Evolutionary conservation across 768 basidiomycete species (phyloP).

Genomic region (Leccinum imitatum): DNA sequence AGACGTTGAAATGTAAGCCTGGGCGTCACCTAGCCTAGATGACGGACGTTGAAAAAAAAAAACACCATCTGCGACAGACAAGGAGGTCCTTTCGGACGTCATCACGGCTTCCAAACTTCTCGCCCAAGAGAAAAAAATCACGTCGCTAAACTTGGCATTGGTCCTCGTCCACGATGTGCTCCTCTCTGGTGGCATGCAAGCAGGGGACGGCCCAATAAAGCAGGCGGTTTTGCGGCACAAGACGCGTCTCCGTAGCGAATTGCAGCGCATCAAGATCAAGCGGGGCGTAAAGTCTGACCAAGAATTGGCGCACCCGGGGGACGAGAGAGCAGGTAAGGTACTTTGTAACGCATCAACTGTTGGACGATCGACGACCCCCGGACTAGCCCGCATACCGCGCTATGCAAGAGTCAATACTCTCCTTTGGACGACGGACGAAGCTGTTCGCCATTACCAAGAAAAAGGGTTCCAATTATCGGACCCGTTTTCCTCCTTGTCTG

Average conservation of each 20-base stretch:
- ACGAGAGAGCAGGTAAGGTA: constrained; percentile 61
- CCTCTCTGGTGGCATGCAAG: constrained; percentile 81
- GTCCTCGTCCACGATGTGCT: constrained; percentile 92
- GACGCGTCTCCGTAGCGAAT: constrained; percentile 82
- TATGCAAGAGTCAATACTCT: constrained; percentile 83
- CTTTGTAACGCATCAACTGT: not conserved
- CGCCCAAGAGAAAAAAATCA: constrained; percentile 72
- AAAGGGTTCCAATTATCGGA: constrained; percentile 55
- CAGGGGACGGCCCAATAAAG: constrained; percentile 87
- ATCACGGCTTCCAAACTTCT: constrained; percentile 67
- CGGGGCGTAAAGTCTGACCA: constrained; percentile 62
- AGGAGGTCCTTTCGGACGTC: constrained; percentile 67
- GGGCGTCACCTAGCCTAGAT: not conserved
- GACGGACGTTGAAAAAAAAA: constrained; percentile 7
- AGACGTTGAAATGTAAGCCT: constrained; percentile 89
- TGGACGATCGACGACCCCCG: constrained; percentile 3
- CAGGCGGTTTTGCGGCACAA: constrained; percentile 87
- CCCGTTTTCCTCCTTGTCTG: constrained; percentile 53
- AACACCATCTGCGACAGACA: constrained; percentile 51
- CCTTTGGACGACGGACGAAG: constrained; percentile 65
- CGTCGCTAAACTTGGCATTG: constrained; percentile 72
- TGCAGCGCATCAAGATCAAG: constrained; percentile 80
- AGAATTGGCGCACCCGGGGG: constrained; percentile 61
- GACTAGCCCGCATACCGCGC: constrained; percentile 68
- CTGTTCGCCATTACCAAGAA: constrained; percentile 52